phyloP scores from a whole-genome alignment of 805 yeast species.

The Wickerhamomyces xylosicus region DNA sequence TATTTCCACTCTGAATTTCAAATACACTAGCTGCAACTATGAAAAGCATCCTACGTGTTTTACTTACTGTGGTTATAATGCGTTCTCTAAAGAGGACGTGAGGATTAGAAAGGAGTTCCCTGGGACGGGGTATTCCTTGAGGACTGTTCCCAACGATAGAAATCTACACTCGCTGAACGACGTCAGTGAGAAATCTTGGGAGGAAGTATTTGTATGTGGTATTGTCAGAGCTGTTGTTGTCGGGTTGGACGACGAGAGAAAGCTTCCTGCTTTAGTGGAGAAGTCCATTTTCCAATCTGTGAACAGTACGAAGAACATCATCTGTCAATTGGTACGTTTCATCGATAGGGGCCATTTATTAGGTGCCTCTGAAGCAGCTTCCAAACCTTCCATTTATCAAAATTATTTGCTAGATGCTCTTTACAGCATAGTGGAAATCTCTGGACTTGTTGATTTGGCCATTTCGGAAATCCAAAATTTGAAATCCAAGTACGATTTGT shows the following conservation, averaged over 20 bases:
- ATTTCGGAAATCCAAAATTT: constrained; percentile 24
- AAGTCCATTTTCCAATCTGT: constrained; percentile 25
- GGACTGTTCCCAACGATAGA: constrained; percentile 26
- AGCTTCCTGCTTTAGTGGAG: constrained; percentile 48
- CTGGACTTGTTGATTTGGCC: constrained; percentile 29
- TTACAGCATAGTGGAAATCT: constrained; percentile 30
- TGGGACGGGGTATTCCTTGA: constrained; percentile 23
- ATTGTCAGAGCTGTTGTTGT: constrained; percentile 44
- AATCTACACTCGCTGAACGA: constrained; percentile 23
- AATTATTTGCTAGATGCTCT: constrained; percentile 72
- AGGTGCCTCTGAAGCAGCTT: constrained; percentile 58
- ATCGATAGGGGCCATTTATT: constrained; percentile 41
- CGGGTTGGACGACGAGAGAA: constrained; percentile 42
- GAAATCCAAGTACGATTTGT: constrained; percentile 13
- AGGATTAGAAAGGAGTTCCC: constrained; percentile 55
- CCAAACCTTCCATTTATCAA: constrained; percentile 49
- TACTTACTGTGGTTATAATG: constrained; percentile 63
- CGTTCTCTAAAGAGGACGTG: constrained; percentile 59
- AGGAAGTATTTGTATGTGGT: constrained; percentile 48
- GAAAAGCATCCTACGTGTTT: constrained; percentile 20
- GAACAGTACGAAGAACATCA: constrained; percentile 6
- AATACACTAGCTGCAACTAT: constrained; percentile 9
- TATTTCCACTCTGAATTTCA: constrained; percentile 26
- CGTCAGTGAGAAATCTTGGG: constrained; percentile 36
- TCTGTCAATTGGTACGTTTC: constrained; percentile 6